Percentiles rank a stretch among this genome's conserved stretches.
These are phyloP conservation scores for Aureobasidium sp. DNA, from an alignment of 2,329 filamentous ascomycete species.

Conservation along the genomic window DNA sequence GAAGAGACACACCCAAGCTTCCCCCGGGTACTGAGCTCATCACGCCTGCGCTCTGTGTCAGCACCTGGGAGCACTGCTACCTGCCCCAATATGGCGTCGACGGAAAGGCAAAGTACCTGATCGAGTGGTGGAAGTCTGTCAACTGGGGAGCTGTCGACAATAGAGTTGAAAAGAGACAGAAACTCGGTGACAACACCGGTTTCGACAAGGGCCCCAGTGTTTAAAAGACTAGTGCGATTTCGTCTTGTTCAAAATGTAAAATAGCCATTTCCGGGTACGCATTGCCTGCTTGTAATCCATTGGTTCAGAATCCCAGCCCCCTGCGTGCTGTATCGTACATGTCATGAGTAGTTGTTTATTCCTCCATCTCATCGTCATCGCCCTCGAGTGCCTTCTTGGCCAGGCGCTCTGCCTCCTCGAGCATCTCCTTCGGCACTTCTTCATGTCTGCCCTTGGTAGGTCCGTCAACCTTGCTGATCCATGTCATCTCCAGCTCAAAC, in stretches of 20 bases:
- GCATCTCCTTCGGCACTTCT: constrained; percentile 83
- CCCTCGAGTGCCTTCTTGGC: constrained; percentile 85
- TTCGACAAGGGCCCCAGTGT: not conserved
- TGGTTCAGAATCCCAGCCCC: not conserved
- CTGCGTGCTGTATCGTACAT: constrained; percentile 15
- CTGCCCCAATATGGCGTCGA: constrained; percentile 69
- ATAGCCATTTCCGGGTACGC: constrained; percentile 8
- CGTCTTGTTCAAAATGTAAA: constrained; percentile 6
- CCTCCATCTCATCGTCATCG: constrained; percentile 87
- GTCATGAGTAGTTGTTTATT: constrained; percentile 42
- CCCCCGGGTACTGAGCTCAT: constrained; percentile 61
- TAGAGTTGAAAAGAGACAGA: not conserved
- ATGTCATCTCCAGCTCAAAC: constrained; percentile 98
- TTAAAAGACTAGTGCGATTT: not conserved
- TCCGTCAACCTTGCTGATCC: constrained; percentile 78
- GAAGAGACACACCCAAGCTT: constrained; percentile 30
- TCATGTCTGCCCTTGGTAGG: constrained; percentile 89
- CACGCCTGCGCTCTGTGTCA: constrained; percentile 77
- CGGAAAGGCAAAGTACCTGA: constrained; percentile 68
- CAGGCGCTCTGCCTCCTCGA: constrained; percentile 85
- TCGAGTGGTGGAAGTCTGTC: constrained; percentile 79
- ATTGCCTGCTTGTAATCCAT: not conserved
- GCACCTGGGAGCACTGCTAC: constrained; percentile 95
- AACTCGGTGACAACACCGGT: not conserved
- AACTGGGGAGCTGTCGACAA: constrained; percentile 67